Evolutionary conservation across 306 rosid species (phyloP).

Genomic region (Trifolium fragiferum): DNA sequence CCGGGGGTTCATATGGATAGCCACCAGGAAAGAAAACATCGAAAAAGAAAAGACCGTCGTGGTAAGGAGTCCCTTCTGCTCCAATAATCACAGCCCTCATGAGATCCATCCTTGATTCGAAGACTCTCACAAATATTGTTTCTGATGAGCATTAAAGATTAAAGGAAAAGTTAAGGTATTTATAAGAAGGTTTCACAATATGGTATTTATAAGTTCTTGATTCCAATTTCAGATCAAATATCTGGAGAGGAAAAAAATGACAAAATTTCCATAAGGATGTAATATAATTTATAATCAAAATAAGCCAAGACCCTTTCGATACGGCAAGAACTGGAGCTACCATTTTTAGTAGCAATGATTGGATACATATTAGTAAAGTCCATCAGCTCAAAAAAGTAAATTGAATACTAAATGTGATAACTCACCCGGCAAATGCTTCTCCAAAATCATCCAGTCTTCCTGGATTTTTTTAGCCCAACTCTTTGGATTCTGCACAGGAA

Average conservation of each 20-base stretch:
- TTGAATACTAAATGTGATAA: background rate
- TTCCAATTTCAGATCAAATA: background rate
- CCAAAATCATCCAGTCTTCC: constrained; percentile 80
- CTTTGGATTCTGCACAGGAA: constrained; percentile 53
- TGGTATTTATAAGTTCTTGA: background rate
- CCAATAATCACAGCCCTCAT: background rate
- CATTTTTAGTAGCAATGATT: background rate
- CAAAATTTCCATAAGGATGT: too few species aligned
- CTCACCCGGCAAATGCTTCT: constrained; percentile 85
- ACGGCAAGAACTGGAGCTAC: background rate
- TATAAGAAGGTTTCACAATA: background rate
- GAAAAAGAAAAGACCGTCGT: background rate
- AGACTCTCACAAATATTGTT: background rate
- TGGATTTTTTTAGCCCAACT: constrained; percentile 74
- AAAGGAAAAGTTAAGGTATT: too few species aligned
- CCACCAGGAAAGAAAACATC: background rate
- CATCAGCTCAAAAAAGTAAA: constrained; percentile 26
- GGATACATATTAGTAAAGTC: background rate
- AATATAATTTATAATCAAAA: too few species aligned
- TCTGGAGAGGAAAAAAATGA: background rate
- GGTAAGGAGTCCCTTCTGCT: background rate
- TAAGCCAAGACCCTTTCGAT: background rate
- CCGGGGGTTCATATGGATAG: background rate
- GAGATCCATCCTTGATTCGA: background rate
- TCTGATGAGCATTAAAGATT: background rate